These are phyloP conservation scores for Protea cynaroides DNA, from an alignment of 164 flowering plant genomes.

Conservation along the genomic window DNA sequence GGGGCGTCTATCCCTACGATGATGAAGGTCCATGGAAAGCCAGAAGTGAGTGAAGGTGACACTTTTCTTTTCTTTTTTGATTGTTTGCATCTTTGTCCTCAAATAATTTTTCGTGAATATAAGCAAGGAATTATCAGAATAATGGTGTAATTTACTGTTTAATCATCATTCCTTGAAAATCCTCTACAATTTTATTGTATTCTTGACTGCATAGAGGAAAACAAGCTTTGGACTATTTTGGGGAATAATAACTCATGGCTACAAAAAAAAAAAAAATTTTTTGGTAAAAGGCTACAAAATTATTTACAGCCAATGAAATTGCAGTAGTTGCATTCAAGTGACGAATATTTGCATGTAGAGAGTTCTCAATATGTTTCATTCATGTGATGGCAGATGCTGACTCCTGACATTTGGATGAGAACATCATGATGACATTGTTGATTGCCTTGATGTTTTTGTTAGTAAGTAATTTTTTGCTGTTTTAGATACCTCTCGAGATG, in stretches of 20 bases:
- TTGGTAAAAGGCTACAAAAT: too few species aligned
- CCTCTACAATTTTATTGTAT: too few species aligned
- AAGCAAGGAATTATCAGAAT: neutral
- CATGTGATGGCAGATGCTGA: neutral
- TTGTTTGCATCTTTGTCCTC: too few species aligned
- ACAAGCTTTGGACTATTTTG: neutral
- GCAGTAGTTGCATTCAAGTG: neutral
- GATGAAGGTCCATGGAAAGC: constrained; percentile 88
- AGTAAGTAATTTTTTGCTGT: neutral
- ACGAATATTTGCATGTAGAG: neutral
- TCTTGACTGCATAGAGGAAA: neutral
- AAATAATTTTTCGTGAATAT: neutral
- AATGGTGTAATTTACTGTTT: too few species aligned
- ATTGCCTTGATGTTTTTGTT: neutral
- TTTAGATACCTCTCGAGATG: constrained; percentile 78
- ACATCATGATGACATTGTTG: neutral
- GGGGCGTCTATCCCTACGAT: constrained; percentile 92
- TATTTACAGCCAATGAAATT: neutral
- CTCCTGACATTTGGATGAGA: neutral
- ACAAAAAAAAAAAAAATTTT: too few species aligned
- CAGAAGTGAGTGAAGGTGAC: constrained; percentile 76
- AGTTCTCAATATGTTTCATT: neutral
- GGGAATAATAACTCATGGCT: too few species aligned
- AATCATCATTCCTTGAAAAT: too few species aligned
- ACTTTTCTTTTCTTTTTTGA: too few species aligned